Base-by-base conservation (phyloP, 176 grass and related monocot species). In the Ampelocalamus luodianensis region DNA sequence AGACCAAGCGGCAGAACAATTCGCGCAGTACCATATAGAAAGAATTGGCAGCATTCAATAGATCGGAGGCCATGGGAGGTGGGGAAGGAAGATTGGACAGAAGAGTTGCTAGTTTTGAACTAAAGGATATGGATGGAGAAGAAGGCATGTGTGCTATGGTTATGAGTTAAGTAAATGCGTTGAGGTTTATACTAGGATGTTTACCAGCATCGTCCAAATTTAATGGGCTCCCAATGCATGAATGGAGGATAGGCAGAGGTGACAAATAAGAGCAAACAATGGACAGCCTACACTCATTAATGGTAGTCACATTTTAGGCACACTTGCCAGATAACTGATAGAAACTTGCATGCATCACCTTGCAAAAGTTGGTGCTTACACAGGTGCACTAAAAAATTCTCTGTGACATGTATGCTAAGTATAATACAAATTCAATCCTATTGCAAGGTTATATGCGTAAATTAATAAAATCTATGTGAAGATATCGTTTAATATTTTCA, bases 1-100 rank as follows among this genome's bases (percentile, higher is more conserved):
- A 87, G 0, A 90, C 86, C 83, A 95, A 24, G 5, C 93, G 85
- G 16, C 60, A 71, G 65, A 90, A 90, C 26, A 92, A 16, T 4
- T 90, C 71, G 43, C 91, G 77, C 58, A 79, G 15, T 14, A 79
- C 10, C 38, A 80, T 29, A 5, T 29, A 38, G 40, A 15, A 14
- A 3, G 39, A 20, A 58, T 54, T 9, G 59, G 39, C 23, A 18
- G 39, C 37, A 76, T 59, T 76, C 12, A 38, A 10, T 12, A 10
- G 39, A 58, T 73, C 22, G 1, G 76, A 24, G 15, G 27, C 82
- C 87, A 74, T 89, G 76, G 76, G 4, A 64, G 80, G 46, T 40
- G n/a, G 20, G 62, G 22, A 15, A 26, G 72, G 6, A 66, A 37
- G 48, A 15, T 20, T 38, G 37, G 16, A 40, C 66, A 65, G 56